Evolutionary conservation across 768 basidiomycete species (phyloP).

Genomic region (Amanita molliuscula): DNA sequence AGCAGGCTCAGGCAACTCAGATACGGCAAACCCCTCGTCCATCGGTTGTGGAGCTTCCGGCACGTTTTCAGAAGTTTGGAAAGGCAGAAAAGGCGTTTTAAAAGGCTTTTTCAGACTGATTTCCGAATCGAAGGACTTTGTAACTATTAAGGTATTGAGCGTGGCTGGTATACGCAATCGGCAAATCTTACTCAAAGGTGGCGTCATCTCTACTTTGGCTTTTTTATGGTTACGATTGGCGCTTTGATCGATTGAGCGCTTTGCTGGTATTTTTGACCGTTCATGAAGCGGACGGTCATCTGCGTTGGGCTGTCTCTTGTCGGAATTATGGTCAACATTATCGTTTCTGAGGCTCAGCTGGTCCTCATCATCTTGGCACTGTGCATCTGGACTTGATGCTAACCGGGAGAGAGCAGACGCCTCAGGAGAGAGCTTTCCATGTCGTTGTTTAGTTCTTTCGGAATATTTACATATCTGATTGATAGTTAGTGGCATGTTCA

Average conservation of each 20-base stretch:
- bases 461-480: conserved; percentile 70
- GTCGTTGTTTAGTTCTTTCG: conserved; percentile 44
- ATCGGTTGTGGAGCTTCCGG: background rate
- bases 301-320: background rate
- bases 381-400: conserved; percentile 7
- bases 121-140: conserved; percentile 34
- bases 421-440: conserved; percentile 36
- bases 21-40: background rate
- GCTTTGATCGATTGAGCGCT: conserved; percentile 6
- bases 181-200: conserved; percentile 20
- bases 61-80: background rate
- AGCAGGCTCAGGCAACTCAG: background rate
- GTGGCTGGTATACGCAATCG: background rate
- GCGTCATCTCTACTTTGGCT: conserved; percentile 19
- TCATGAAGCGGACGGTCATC: background rate
- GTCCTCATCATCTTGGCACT: conserved; percentile 9
- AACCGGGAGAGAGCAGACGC: conserved; percentile 19
- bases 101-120: conserved; percentile 37
- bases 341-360: background rate
- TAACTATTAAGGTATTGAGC: conserved; percentile 21
- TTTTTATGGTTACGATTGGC: conserved; percentile 17
- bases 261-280: conserved; percentile 5
- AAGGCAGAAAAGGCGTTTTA: conserved; percentile 26
- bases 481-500: background rate
- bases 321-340: background rate